Evolutionary conservation across 805 yeast species (phyloP), one percentile per base, ranked within the genome.

Genomic region (Kuraishia cidri): DNA sequence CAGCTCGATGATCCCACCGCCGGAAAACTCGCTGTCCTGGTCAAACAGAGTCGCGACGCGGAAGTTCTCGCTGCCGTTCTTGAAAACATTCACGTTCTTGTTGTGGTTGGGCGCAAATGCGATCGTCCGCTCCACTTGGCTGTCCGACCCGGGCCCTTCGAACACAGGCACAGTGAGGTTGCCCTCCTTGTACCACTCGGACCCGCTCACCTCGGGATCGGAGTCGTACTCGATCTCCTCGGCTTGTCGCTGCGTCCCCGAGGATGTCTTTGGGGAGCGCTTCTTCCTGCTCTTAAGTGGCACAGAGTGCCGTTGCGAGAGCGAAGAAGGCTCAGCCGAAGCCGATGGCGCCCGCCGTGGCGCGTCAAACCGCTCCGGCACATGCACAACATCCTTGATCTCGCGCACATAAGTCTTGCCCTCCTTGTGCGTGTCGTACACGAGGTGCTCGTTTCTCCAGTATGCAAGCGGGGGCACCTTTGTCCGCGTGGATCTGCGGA

Each of bases 371-470:
- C 25, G 13, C 13, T 33, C 30, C 13, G 24, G 25, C 14, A 17
- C 33, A 11, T 24, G 32, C 16, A 76, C 64, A 24, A 81, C 75
- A 40, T 70, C 74, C 34, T 69, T 66, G 17, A 80, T 66, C 27
- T 72, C 72, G 32, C 75, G 75, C 6, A 78, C 66, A 6, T 71
- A 62, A 13, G 64, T 57, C 4, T 70, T 65, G 35, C 66, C 69
- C 12, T 42, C 50, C 13, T 43, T 52, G 5, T 29, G 30, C 7
- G 37, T 29, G 26, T 65, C 60, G 46, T 81, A 86, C 3, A 82
- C 70, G 20, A 81, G 70, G 38, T 75, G 63, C 54, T 86, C 95
- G 46, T 82, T 83, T 50, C 82, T 72, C 95, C 95, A 86, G 50
- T 68, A 82, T 3, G 85, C 88, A 40, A 86, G 58, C 0, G 94